Evolutionary conservation across 371 early-diverging fungal species (phyloP).

Genomic region (Haplosporangium sp.): DNA sequence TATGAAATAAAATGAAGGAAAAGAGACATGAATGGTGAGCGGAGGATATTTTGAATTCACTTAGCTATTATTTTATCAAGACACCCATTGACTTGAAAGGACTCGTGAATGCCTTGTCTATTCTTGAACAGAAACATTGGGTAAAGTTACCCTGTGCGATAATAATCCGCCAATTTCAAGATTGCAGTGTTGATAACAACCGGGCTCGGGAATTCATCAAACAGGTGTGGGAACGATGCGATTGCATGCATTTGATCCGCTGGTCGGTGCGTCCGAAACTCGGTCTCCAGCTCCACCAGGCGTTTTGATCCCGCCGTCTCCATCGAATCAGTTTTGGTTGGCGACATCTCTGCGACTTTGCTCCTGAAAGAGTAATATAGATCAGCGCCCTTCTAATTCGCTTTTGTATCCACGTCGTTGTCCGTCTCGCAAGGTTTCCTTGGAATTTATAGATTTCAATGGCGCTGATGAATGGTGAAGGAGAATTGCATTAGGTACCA

Average conservation of each 20-base stretch:
- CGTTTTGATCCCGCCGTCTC: slow-evolving; percentile 48
- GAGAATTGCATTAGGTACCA: too few relatives aligned
- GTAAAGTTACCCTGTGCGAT: slow-evolving; percentile 58
- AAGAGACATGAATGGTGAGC: neutral
- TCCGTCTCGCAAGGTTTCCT: too few relatives aligned
- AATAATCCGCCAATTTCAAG: slow-evolving; percentile 70
- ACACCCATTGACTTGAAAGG: neutral
- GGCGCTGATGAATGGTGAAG: too few relatives aligned
- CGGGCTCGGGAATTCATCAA: slow-evolving; percentile 66
- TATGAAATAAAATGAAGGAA: slow-evolving; percentile 16
- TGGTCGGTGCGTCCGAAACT: slow-evolving; percentile 40
- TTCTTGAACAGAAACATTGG: too few relatives aligned
- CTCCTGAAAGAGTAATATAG: too few relatives aligned
- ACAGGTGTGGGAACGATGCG: slow-evolving; percentile 61
- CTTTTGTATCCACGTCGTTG: too few relatives aligned
- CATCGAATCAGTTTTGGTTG: slow-evolving; percentile 7
- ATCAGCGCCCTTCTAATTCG: too few relatives aligned
- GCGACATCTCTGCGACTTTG: slow-evolving; percentile 14
- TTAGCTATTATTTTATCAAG: neutral
- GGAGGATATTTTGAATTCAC: neutral
- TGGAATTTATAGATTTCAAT: too few relatives aligned
- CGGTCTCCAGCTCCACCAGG: slow-evolving; percentile 43
- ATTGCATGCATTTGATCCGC: slow-evolving; percentile 64
- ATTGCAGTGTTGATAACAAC: slow-evolving; percentile 68
- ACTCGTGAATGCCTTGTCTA: too few relatives aligned